Evolutionary conservation across 148 eudicot species (phyloP).

Genomic region (Spergularia marina): DNA sequence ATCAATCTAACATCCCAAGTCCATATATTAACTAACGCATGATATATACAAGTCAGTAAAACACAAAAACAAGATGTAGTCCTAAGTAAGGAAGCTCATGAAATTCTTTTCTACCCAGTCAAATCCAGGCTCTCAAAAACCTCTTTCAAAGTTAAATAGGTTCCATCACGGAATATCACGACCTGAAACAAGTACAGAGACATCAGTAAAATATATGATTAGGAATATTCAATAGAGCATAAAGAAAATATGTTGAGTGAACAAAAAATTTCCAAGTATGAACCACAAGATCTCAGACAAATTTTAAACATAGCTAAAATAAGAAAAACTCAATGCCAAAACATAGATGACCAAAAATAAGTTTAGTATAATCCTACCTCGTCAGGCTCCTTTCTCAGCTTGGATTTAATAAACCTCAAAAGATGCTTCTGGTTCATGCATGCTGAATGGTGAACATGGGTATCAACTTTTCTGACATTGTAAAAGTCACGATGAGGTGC

Average conservation of each 20-base stretch:
- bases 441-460: constrained; percentile 99
- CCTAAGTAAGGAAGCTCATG: not conserved
- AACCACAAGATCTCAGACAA: not conserved
- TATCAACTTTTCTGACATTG: constrained; percentile 98
- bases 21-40: not conserved
- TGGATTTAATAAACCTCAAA: constrained; percentile 92
- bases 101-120: constrained; percentile 62
- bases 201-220: constrained; percentile 4
- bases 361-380: constrained; percentile 50
- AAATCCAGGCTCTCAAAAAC: constrained; percentile 98
- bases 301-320: constrained; percentile 1
- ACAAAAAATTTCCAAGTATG: not conserved
- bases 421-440: constrained; percentile 99
- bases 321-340: not conserved
- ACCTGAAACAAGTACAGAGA: constrained; percentile 49
- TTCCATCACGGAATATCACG: constrained; percentile 96
- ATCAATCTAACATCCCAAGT: not conserved
- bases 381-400: constrained; percentile 97
- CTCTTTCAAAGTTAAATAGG: constrained; percentile 90
- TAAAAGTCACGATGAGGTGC: constrained; percentile 99
- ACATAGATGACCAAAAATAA: not conserved
- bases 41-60: not conserved
- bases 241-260: constrained; percentile 2
- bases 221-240: not conserved
- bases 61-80: not conserved